phyloP scores from a whole-genome alignment of 306 rosid species.

The Lathyrus aphaca region DNA sequence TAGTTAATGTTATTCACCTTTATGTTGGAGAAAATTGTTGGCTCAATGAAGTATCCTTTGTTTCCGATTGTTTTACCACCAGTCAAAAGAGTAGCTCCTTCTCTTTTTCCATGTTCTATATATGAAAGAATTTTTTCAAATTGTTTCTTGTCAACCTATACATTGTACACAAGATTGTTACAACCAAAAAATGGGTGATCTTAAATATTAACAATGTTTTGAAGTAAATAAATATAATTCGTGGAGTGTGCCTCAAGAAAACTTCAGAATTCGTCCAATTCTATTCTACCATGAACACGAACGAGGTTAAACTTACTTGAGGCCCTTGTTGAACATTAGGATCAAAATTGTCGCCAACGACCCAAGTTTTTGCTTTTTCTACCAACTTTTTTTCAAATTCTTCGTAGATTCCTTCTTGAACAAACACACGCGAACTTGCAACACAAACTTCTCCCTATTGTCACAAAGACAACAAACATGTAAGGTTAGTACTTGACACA shows the following conservation, averaged over 20 bases:
- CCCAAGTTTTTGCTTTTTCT: conserved; percentile 66
- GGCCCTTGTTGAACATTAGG: conserved; percentile 80
- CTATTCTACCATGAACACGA: no score
- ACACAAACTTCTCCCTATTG: conserved; percentile 71
- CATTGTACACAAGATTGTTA: not conserved
- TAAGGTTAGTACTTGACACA: not conserved
- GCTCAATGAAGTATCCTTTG: conserved; percentile 75
- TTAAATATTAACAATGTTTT: not conserved
- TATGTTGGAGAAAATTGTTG: conserved; percentile 71
- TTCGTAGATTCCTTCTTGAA: conserved; percentile 84
- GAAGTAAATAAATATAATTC: no score
- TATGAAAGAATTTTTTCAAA: conserved; percentile 62
- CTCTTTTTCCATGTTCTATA: conserved; percentile 81
- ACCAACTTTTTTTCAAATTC: conserved; percentile 64
- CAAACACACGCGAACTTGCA: conserved; percentile 73
- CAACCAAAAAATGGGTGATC: not conserved
- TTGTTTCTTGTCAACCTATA: conserved; percentile 68
- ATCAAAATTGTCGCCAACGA: conserved; percentile 85
- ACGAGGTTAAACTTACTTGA: conserved; percentile 44
- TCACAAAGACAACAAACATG: not conserved
- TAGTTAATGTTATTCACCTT: conserved; percentile 45
- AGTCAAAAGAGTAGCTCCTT: conserved; percentile 77
- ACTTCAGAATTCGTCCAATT: no score
- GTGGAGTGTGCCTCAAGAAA: no score
- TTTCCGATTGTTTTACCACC: conserved; percentile 72